Percentiles rank a stretch among this genome's conserved stretches.
These are phyloP conservation scores for Lipomyces yamanashiensis DNA, from an alignment of 805 yeast species.

Conservation along the genomic window DNA sequence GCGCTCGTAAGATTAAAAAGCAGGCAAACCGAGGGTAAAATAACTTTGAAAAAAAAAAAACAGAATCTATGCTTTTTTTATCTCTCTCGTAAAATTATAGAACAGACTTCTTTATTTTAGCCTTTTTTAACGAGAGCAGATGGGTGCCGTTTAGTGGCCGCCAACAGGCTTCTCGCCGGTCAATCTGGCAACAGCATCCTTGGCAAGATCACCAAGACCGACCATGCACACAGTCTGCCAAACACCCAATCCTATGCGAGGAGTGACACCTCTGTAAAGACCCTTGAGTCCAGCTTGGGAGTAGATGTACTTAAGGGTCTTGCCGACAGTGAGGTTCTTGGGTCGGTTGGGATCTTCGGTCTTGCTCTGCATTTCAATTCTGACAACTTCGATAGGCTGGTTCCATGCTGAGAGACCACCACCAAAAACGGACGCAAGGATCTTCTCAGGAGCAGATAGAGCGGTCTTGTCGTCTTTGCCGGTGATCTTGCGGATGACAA, in stretches of 20 bases:
- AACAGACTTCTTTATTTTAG: background rate
- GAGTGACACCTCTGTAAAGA: constrained; percentile 93
- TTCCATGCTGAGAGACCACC: constrained; percentile 99
- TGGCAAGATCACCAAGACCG: constrained; percentile 93
- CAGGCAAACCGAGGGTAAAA: too few relatives aligned
- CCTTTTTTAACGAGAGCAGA: background rate
- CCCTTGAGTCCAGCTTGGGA: constrained; percentile 83
- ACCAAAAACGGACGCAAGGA: constrained; percentile 84
- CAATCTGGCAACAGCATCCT: constrained; percentile 64
- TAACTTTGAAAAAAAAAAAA: too few relatives aligned
- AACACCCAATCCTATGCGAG: constrained; percentile 93
- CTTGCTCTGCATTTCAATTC: constrained; percentile 97
- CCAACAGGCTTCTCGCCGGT: constrained; percentile 64
- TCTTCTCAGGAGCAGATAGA: constrained; percentile 77
- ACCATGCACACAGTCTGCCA: constrained; percentile 98
- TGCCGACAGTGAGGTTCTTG: constrained; percentile 76
- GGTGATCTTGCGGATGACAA: constrained; percentile 65
- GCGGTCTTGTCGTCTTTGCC: constrained; percentile 64
- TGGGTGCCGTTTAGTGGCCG: constrained; percentile 42
- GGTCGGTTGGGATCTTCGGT: constrained; percentile 96
- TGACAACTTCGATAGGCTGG: constrained; percentile 96
- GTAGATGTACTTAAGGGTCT: constrained; percentile 83
- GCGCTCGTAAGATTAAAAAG: too few relatives aligned
- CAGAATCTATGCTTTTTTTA: too few relatives aligned
- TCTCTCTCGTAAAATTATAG: background rate